Conservation (phyloP, 2,329 filamentous ascomycete genomes). For the Monosporascus sp. region DNA sequence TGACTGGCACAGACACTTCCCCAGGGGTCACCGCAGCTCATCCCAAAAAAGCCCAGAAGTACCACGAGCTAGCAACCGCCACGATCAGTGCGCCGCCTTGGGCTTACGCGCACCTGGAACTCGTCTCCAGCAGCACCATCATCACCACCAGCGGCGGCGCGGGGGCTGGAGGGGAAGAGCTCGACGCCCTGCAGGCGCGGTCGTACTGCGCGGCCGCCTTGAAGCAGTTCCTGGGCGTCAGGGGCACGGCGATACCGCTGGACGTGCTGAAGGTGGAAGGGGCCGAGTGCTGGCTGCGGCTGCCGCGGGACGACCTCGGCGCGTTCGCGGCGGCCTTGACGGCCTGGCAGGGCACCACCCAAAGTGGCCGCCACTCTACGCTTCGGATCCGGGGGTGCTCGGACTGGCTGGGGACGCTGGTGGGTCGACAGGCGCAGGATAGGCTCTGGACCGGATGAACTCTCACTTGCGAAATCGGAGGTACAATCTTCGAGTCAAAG, state of each 20-base stretch:
- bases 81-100: constrained; percentile 48
- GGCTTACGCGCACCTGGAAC: constrained; percentile 52
- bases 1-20: constrained; percentile 16
- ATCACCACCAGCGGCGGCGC: not conserved
- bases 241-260: constrained; percentile 60
- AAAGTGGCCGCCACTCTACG: constrained; percentile 38
- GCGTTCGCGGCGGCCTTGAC: constrained; percentile 60
- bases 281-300: constrained; percentile 55
- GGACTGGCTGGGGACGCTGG: constrained; percentile 58
- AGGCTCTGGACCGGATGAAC: constrained; percentile 43
- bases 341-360: constrained; percentile 51
- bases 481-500: too few relatives aligned
- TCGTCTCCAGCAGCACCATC: constrained; percentile 29
- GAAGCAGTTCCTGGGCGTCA: constrained; percentile 63
- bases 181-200: constrained; percentile 59
- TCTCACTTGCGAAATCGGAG: too few relatives aligned
- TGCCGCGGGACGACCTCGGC: constrained; percentile 55
- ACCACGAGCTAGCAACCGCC: constrained; percentile 43
- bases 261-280: constrained; percentile 62
- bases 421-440: constrained; percentile 42
- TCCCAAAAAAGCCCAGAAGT: constrained; percentile 24
- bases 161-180: constrained; percentile 4
- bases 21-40: constrained; percentile 2
- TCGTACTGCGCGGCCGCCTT: constrained; percentile 60
- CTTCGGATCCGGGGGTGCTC: constrained; percentile 53